Evolutionary conservation across 768 basidiomycete species (phyloP).

Genomic region (Boletus reticuloceps): DNA sequence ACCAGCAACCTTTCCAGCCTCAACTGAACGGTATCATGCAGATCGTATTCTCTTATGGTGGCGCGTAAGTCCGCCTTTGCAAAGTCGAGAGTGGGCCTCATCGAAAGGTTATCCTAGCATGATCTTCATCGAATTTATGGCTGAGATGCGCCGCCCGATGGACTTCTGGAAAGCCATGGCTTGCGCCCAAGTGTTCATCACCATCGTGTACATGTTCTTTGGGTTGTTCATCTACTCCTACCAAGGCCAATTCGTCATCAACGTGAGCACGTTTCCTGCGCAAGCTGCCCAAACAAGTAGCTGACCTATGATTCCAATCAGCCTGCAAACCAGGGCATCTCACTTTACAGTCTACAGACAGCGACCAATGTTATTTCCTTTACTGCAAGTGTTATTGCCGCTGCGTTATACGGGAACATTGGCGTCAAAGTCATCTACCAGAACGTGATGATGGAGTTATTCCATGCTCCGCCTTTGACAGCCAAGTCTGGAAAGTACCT

Average conservation of each 20-base stretch:
- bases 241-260: constrained; percentile 56
- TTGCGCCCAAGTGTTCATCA: constrained; percentile 50
- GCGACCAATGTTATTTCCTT: constrained; percentile 44
- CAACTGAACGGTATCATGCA: constrained; percentile 65
- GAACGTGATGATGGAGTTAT: constrained; percentile 49
- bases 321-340: constrained; percentile 34
- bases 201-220: constrained; percentile 54
- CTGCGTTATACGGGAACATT: constrained; percentile 63
- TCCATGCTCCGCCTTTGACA: constrained; percentile 51
- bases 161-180: constrained; percentile 72
- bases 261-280: constrained; percentile 10
- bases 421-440: constrained; percentile 59
- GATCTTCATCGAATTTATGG: constrained; percentile 43
- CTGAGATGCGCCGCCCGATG: constrained; percentile 65
- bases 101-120: constrained; percentile 33
- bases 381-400: constrained; percentile 54
- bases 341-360: constrained; percentile 33
- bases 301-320: constrained; percentile 9
- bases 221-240: constrained; percentile 54
- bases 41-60: constrained; percentile 62
- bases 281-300: background rate
- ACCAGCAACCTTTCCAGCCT: constrained; percentile 16
- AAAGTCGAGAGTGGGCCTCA: background rate
- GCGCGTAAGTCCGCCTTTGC: constrained; percentile 25
- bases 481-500: constrained; percentile 29